Evolutionary conservation across 148 eudicot species (phyloP).

Genomic region (Tetragonia tetragonoides): DNA sequence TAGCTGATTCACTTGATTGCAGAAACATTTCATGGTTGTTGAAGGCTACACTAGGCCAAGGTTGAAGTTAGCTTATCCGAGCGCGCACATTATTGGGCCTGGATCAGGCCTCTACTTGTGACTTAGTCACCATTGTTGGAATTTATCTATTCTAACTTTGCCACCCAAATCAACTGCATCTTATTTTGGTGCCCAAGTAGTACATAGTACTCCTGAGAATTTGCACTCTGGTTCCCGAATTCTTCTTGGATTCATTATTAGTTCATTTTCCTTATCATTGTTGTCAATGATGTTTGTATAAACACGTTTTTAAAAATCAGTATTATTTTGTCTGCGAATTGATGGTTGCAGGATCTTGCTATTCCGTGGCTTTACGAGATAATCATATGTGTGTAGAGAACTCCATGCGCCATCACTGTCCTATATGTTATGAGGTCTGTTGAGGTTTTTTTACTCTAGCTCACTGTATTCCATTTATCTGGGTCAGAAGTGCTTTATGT

Average conservation of each 20-base stretch:
- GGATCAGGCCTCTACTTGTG: too few species aligned
- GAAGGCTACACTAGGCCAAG: background rate
- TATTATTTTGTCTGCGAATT: background rate
- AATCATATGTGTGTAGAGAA: constrained; percentile 88
- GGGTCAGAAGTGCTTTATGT: background rate
- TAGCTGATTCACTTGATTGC: background rate
- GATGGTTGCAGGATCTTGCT: constrained; percentile 68
- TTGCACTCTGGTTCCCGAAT: background rate
- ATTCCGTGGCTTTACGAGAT: constrained; percentile 58
- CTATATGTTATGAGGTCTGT: constrained; percentile 90
- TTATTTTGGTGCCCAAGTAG: background rate
- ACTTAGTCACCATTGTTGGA: too few species aligned
- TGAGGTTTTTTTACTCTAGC: background rate
- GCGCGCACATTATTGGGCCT: background rate
- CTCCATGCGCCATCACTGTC: constrained; percentile 94
- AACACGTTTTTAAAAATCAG: background rate
- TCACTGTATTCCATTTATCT: background rate
- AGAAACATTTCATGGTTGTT: background rate
- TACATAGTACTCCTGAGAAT: background rate
- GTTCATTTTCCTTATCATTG: background rate
- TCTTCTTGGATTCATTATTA: background rate
- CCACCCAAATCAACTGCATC: background rate
- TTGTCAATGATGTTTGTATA: too few species aligned
- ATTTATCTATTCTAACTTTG: background rate
- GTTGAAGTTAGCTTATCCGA: background rate